phyloP scores from a whole-genome alignment of 2,329 filamentous ascomycete genomes.

The Epichloe glyceriae region DNA sequence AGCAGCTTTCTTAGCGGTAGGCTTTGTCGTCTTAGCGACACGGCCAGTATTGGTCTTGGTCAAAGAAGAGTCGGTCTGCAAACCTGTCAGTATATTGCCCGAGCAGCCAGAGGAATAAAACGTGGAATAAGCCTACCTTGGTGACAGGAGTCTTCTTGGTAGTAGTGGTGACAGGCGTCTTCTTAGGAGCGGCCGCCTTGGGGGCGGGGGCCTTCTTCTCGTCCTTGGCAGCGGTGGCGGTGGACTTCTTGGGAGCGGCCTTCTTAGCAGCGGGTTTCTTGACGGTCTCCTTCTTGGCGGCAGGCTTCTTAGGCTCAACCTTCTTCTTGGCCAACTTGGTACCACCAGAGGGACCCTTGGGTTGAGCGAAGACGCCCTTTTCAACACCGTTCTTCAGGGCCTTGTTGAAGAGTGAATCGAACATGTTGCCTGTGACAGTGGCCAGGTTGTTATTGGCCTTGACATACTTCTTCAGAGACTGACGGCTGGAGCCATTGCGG shows the following conservation, averaged over 20 bases:
- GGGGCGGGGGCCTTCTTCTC: slow-evolving; percentile 20
- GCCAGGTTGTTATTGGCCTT: slow-evolving; percentile 40
- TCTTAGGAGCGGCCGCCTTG: slow-evolving; percentile 16
- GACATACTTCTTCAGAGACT: slow-evolving; percentile 49
- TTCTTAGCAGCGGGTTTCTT: slow-evolving; percentile 22
- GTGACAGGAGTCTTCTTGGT: slow-evolving; percentile 5
- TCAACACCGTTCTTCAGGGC: slow-evolving; percentile 72
- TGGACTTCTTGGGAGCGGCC: slow-evolving; percentile 17
- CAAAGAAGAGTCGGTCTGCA: slow-evolving; percentile 38
- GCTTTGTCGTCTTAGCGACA: slow-evolving; percentile 54
- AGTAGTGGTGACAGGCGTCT: not conserved
- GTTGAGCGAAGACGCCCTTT: slow-evolving; percentile 75
- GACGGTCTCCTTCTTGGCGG: slow-evolving; percentile 18
- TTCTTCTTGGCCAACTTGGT: slow-evolving; percentile 86
- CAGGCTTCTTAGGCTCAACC: slow-evolving; percentile 26
- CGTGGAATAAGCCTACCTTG: slow-evolving; percentile 9
- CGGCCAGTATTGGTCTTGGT: slow-evolving; percentile 80
- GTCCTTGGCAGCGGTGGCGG: slow-evolving; percentile 14
- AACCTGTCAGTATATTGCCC: not conserved
- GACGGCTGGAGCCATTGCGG: slow-evolving; percentile 48
- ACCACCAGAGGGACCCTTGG: slow-evolving; percentile 81
- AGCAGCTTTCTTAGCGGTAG: slow-evolving; percentile 34
- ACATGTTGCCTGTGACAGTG: slow-evolving; percentile 38
- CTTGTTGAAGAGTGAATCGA: slow-evolving; percentile 70
- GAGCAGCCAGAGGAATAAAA: not conserved